Base-by-base conservation (phyloP, 805 yeast species). In the Wickerhamiella nectarea region DNA sequence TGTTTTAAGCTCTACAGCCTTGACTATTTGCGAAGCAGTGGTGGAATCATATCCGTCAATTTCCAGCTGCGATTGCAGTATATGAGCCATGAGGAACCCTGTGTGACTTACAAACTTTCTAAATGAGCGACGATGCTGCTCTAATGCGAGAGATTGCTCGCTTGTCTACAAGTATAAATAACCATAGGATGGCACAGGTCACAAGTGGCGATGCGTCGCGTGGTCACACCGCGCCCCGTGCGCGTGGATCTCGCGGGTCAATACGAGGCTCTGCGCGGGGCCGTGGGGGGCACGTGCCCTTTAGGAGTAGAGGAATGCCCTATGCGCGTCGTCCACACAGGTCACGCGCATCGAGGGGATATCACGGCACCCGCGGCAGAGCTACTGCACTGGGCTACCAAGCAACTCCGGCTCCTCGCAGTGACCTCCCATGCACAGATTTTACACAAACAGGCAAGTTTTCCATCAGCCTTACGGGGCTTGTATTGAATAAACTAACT, bases 401-500 rank as follows among this genome's bases (percentile, higher is more conserved):
- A n/a, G n/a, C n/a, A n/a, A n/a, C n/a, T n/a, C n/a, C n/a, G n/a
- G 15, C n/a, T 8, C 21, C 3, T 8, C 25, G 38, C 6, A 41
- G 26, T 36, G 24, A 21, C 24, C 8, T 46, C 34, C 57, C 53
- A 2, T 61, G 65, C 46, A 50, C 53, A 14, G 54, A 48, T 18
- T 61, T 48, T 44, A 57, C 59, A 17, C 36, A 47, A 50, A 56
- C 60, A 31, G 60, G 58, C 50, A 46, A 38, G 24, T 26, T 34
- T n/a, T 22, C 43, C 15, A 15, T 12, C 14, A 37, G 12, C 12
- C 12, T n/a, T n/a, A n/a, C 4, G 12, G 25, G 9, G 26, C 14
- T 15, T 44, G 21, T 8, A 21, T 40, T 33, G 38, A 24, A 18
- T 39, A 15, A 18, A 43, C 46, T 52, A 45, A 45, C 47, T 28